Evolutionary conservation across 352 stramenopile genomes (phyloP), one percentile per base, ranked within the genome.

Genomic region (Pilasporangium apinafurcum): DNA sequence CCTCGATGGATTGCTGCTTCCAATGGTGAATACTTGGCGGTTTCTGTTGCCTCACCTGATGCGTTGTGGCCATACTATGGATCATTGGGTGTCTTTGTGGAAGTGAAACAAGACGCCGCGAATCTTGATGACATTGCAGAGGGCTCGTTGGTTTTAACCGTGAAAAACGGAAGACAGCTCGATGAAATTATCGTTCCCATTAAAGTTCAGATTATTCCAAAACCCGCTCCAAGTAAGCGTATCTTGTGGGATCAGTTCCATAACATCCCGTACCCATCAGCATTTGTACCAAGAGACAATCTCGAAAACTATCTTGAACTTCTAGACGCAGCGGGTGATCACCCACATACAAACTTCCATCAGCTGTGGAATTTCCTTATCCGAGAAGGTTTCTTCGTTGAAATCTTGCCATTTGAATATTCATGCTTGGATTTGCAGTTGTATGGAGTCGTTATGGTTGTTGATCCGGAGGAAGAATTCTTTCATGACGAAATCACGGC

Each of bases 221-320:
- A 63, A 14, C 76, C 76, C 5, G 54, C 50, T 14, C 50, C 66
- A 10, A 43, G 56, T 2, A 78, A 70, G 28, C 62, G 69, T 6
- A 73, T 96, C 25, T 51, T 96, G 1, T 95, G 85, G 83, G 83
- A 96, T 43, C 79, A 92, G 49, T 93, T 91, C 50, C 82, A 91
- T 36, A 95, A 88, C 44, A 75, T 96, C 36, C 67, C 77, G 12
- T 96, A 96, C 38, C 85, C 85, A 6, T 87, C 83, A 0, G 75
- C 67, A 6, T 96, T 88, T 47, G 60, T 90, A 1, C 81, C 83
- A 8, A 61, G 74, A 20, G 85, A 96, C 51, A 83, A 82, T 24
- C 61, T 94, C 3, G 65, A 86, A 49, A 74, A 71, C 26, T 53
- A 68, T 7, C 51, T 76, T 34, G 67, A 90, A 39, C 53, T 80